Evolutionary conservation across 306 rosid genomes (phyloP).

Genomic region (Prunus armeniaca): DNA sequence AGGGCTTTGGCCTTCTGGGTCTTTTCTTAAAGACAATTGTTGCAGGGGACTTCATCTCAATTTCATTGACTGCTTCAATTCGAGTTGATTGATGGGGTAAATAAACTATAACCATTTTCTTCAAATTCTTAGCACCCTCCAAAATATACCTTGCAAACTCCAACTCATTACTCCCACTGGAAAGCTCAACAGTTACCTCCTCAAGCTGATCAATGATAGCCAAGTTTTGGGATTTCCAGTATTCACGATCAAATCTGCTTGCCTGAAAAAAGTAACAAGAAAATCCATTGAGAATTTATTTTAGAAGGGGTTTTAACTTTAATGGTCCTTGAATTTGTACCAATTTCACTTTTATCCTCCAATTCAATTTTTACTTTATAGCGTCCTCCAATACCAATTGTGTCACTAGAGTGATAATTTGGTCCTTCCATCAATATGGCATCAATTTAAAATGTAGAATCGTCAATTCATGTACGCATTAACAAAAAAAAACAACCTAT

Average conservation of each 20-base stretch:
- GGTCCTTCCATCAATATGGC: too few species aligned
- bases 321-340: too few species aligned
- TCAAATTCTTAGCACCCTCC: not conserved
- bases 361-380: too few species aligned
- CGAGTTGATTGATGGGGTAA: not conserved
- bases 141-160: not conserved
- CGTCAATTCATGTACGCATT: too few species aligned
- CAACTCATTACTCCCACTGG: not conserved
- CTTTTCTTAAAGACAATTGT: not conserved
- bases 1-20: not conserved
- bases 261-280: not conserved
- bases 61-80: not conserved
- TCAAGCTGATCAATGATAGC: not conserved
- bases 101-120: not conserved
- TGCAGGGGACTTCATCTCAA: not conserved
- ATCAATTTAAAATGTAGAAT: too few species aligned
- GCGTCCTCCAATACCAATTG: too few species aligned
- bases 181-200: not conserved
- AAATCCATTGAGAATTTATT: too few species aligned
- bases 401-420: too few species aligned
- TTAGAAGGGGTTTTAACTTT: too few species aligned
- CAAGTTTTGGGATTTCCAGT: not conserved
- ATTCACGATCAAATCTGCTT: not conserved
- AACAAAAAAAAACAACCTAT: too few species aligned
- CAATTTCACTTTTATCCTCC: too few species aligned